phyloP scores from a whole-genome alignment of 192 early-diverging fungal genomes.

The Gryganskiella cystojenkinii region DNA sequence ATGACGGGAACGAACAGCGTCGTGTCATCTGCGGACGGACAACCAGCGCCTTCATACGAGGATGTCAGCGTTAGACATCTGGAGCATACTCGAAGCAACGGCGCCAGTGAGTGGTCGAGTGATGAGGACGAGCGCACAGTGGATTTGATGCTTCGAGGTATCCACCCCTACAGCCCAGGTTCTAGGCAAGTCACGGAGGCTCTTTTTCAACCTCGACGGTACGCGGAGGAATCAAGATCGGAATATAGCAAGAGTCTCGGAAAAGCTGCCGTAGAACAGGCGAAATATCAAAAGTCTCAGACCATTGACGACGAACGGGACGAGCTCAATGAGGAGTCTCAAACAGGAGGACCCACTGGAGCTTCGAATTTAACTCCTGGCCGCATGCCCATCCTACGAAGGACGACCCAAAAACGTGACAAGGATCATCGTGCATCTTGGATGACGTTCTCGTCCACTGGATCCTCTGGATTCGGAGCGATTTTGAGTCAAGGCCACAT shows the following conservation, averaged over 20 bases:
- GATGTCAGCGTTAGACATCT: not conserved
- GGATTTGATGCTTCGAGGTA: not conserved
- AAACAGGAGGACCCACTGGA: too few relatives aligned
- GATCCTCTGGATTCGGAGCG: slow-evolving; percentile 25
- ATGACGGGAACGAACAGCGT: slow-evolving; percentile 10
- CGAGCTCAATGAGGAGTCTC: too few relatives aligned
- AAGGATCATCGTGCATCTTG: slow-evolving; percentile 23
- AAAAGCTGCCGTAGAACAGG: too few relatives aligned
- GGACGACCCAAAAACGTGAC: slow-evolving; percentile 31
- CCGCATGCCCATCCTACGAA: slow-evolving; percentile 10
- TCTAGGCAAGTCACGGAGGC: not conserved
- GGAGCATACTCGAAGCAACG: not conserved
- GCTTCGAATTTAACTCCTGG: not conserved
- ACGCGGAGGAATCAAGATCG: too few relatives aligned
- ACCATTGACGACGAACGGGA: too few relatives aligned
- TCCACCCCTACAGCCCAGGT: not conserved
- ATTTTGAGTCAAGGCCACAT: slow-evolving; percentile 34
- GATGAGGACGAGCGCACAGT: slow-evolving; percentile 16
- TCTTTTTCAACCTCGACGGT: too few relatives aligned
- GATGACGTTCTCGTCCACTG: slow-evolving; percentile 35
- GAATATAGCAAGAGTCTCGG: too few relatives aligned
- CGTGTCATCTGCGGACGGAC: slow-evolving; percentile 11
- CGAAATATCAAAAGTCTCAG: not conserved
- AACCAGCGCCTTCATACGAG: slow-evolving; percentile 3
- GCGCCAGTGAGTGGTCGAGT: slow-evolving; percentile 24